Conservation (phyloP, 208 protist genomes). For the Acanthamoeba healyi region DNA sequence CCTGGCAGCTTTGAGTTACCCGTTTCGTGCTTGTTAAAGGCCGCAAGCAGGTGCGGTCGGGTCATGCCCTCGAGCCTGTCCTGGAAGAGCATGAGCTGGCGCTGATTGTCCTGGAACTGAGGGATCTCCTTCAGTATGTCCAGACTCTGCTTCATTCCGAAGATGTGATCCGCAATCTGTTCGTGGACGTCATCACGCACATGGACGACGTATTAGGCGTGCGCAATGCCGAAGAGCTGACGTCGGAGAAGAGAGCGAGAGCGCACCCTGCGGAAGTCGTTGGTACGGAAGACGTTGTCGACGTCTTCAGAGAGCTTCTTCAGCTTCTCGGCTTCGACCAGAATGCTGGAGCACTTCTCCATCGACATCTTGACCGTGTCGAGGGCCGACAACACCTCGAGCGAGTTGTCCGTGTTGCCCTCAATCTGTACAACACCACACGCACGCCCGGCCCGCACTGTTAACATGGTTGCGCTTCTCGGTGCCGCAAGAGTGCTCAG, state of each 20-base stretch:
- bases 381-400: conserved; percentile 17
- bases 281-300: conserved; percentile 31
- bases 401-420: conserved; percentile 23
- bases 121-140: conserved; percentile 45
- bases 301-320: conserved; percentile 32
- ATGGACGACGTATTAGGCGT: background rate
- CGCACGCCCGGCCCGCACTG: background rate
- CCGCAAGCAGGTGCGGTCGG: background rate
- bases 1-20: background rate
- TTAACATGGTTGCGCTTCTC: background rate
- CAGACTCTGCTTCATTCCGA: conserved; percentile 24
- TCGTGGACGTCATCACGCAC: background rate
- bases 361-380: conserved; percentile 34
- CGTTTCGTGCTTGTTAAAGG: conserved; percentile 14
- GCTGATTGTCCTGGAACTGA: conserved; percentile 39
- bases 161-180: conserved; percentile 23
- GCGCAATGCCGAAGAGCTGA: background rate
- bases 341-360: conserved; percentile 59
- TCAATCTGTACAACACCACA: background rate
- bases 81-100: conserved; percentile 41
- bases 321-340: conserved; percentile 45
- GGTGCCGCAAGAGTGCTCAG: too few relatives aligned
- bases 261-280: conserved; percentile 10
- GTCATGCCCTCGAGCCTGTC: conserved; percentile 64
- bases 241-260: background rate